A percentile compares a stretch with the other conserved stretches of the same genome.
Evolutionary conservation across 2,329 filamentous ascomycete genomes (phyloP).

Genomic region (Botrytis medusae): DNA sequence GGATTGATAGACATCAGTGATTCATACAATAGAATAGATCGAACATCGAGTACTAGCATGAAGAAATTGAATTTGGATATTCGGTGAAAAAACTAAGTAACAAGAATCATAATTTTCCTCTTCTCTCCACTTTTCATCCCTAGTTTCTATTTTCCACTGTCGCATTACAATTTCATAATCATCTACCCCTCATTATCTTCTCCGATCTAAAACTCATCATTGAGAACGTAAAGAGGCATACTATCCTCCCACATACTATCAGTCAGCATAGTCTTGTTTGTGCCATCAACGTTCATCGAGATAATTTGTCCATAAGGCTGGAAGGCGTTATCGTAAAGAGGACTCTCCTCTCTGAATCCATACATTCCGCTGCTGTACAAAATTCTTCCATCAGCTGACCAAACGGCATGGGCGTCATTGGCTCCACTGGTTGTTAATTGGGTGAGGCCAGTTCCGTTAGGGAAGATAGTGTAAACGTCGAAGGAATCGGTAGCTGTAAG

Average conservation of each 20-base stretch:
- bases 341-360: slow-evolving; percentile 46
- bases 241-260: slow-evolving; percentile 41
- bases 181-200: not conserved
- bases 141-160: not conserved
- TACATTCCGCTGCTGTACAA: slow-evolving; percentile 46
- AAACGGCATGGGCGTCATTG: slow-evolving; percentile 48
- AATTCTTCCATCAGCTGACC: slow-evolving; percentile 45
- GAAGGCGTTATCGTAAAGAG: slow-evolving; percentile 46
- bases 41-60: not conserved
- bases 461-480: not conserved
- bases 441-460: not conserved
- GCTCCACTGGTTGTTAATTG: slow-evolving; percentile 37
- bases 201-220: slow-evolving; percentile 22
- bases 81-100: not conserved
- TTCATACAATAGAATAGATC: not conserved
- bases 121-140: not conserved
- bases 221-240: slow-evolving; percentile 37
- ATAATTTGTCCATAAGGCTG: slow-evolving; percentile 48
- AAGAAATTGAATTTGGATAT: not conserved
- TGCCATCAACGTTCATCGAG: slow-evolving; percentile 46
- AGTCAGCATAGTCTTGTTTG: slow-evolving; percentile 37
- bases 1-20: fast-evolving
- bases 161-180: not conserved
- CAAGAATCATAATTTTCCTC: not conserved
- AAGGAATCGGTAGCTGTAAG: not conserved